phyloP scores from a whole-genome alignment of 1,284 basidiomycete genomes.

The Apiotrichum laibachii region DNA sequence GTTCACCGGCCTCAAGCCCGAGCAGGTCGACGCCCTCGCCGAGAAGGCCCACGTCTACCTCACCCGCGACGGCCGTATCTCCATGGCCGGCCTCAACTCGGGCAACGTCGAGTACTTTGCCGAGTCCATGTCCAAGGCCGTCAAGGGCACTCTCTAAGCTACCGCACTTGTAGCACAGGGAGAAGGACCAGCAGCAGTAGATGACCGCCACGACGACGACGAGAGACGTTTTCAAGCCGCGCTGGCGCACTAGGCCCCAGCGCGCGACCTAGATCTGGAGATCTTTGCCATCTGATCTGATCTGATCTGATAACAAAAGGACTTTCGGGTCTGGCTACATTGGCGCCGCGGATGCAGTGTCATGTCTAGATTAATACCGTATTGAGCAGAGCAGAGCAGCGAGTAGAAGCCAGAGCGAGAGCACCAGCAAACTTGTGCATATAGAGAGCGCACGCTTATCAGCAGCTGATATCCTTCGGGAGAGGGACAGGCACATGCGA shows the following conservation, averaged over 20 bases:
- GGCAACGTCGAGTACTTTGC: constrained; percentile 90
- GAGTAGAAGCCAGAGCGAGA: not conserved
- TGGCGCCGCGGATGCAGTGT: not conserved
- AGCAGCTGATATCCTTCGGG: no score
- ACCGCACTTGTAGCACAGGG: no score
- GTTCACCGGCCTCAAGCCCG: constrained; percentile 79
- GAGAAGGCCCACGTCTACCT: constrained; percentile 90
- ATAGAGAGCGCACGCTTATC: not conserved
- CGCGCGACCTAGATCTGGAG: not conserved
- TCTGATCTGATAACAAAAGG: not conserved
- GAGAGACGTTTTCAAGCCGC: not conserved
- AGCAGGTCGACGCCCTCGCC: constrained; percentile 82
- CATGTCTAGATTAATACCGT: not conserved
- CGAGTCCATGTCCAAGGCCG: constrained; percentile 74
- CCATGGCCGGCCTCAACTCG: constrained; percentile 92
- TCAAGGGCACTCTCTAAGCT: constrained; percentile 64
- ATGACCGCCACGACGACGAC: not conserved
- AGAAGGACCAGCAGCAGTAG: no score
- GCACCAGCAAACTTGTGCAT: not conserved
- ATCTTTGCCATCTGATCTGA: not conserved
- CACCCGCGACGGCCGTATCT: constrained; percentile 71
- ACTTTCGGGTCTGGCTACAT: not conserved
- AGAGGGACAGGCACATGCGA: no score
- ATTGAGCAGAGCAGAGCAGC: not conserved
- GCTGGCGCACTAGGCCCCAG: no score